These are phyloP conservation scores for Chaetomiaceae sp. DNA, from an alignment of 2,329 filamentous ascomycete genomes.

Conservation along the genomic window DNA sequence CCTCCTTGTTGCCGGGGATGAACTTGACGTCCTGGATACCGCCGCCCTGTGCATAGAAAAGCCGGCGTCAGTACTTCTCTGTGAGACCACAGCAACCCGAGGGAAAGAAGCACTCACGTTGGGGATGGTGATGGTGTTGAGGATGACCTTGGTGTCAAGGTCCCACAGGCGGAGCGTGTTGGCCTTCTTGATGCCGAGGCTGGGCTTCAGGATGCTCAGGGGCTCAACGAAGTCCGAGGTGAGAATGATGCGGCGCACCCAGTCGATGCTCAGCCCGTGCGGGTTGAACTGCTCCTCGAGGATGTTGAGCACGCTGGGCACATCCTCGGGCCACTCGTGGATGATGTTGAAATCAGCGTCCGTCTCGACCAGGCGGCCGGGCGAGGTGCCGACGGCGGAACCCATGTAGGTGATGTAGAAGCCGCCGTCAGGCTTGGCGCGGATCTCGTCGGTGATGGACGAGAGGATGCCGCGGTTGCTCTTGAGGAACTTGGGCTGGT, in stretches of 20 bases:
- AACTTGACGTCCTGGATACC: slow-evolving; percentile 62
- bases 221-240: slow-evolving; percentile 60
- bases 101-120: slow-evolving; percentile 23
- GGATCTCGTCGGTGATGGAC: slow-evolving; percentile 57
- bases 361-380: slow-evolving; percentile 55
- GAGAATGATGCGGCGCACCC: slow-evolving; percentile 49
- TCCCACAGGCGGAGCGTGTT: slow-evolving; percentile 57
- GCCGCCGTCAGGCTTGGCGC: slow-evolving; percentile 55
- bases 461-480: slow-evolving; percentile 53
- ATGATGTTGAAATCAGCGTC: slow-evolving; percentile 55
- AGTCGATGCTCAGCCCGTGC: slow-evolving; percentile 54
- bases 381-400: slow-evolving; percentile 50
- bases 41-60: slow-evolving; percentile 31
- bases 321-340: slow-evolving; percentile 55
- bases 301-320: slow-evolving; percentile 47
- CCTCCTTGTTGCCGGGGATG: slow-evolving; percentile 54
- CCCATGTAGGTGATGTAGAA: slow-evolving; percentile 60
- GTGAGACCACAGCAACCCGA: background rate
- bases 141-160: slow-evolving; percentile 45
- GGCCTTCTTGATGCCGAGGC: slow-evolving; percentile 45
- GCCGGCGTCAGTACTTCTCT: too few relatives aligned
- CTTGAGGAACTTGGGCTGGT: slow-evolving; percentile 52
- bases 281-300: slow-evolving; percentile 56
- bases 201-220: slow-evolving; percentile 55
- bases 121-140: slow-evolving; percentile 56